Evolutionary conservation across 2,329 filamentous ascomycete species (phyloP).

Genomic region (Sporothrix protearum): DNA sequence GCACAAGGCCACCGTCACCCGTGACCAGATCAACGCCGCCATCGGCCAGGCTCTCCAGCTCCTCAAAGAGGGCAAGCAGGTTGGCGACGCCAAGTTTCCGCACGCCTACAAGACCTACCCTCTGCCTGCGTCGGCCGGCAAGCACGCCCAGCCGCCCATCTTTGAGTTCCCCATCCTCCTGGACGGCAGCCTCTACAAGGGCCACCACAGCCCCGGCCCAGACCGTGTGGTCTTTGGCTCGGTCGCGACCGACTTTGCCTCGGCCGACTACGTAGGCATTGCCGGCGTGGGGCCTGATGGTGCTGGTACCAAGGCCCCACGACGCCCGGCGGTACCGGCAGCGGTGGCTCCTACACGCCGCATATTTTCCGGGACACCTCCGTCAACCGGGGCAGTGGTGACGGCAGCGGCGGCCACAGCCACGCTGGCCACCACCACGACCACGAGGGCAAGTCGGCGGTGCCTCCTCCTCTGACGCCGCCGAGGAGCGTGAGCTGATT

Average conservation of each 20-base stretch:
- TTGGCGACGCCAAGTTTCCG: conserved; percentile 24
- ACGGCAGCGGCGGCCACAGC: background rate
- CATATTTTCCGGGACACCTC: conserved; percentile 21
- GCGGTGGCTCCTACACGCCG: background rate
- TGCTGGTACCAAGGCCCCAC: background rate
- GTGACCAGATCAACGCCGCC: conserved; percentile 23
- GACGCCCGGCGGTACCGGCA: background rate
- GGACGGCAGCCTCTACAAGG: conserved; percentile 21
- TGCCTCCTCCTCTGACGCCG: conserved; percentile 2
- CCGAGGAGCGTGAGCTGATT: conserved; percentile 15
- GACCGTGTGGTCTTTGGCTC: conserved; percentile 29
- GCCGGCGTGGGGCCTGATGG: background rate
- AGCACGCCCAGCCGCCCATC: conserved; percentile 22
- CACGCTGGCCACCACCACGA: background rate
- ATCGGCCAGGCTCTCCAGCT: conserved; percentile 21
- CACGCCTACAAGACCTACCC: conserved; percentile 24
- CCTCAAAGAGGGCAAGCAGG: conserved; percentile 23
- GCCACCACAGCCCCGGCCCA: conserved; percentile 6
- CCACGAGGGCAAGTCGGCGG: background rate
- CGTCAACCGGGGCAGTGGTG: conserved; percentile 9
- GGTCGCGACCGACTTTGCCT: conserved; percentile 25
- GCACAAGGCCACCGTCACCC: conserved; percentile 18
- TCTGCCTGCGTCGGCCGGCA: background rate
- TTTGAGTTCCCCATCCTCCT: conserved; percentile 27
- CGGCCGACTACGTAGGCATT: conserved; percentile 26